Percentiles rank a stretch among this genome's conserved stretches.
Evolutionary conservation across 129 eudicot species (phyloP).

Genomic region (Lactuca saligna): DNA sequence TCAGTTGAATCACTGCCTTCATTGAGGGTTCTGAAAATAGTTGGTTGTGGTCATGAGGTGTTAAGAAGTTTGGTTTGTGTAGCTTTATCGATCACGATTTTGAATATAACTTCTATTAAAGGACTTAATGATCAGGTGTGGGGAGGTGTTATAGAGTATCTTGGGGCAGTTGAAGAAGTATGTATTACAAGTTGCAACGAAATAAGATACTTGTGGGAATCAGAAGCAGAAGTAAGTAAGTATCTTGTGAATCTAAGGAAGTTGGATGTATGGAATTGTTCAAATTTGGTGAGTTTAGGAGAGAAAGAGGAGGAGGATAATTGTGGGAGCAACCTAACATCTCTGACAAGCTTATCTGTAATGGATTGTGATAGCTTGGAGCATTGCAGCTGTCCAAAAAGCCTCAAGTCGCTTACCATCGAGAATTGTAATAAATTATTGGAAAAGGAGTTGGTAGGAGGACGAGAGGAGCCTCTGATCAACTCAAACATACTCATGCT

Average conservation of each 20-base stretch:
- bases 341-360: slow-evolving; percentile 1
- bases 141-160: slow-evolving; percentile 15
- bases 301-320: slow-evolving; percentile 12
- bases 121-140: slow-evolving; percentile 24
- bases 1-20: slow-evolving; percentile 20
- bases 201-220: slow-evolving; percentile 26
- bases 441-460: slow-evolving; percentile 5
- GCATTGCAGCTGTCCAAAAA: slow-evolving; percentile 2
- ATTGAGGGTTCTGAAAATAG: background rate
- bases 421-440: background rate
- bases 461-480: background rate
- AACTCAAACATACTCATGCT: background rate
- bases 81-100: slow-evolving; percentile 7
- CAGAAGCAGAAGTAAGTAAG: slow-evolving; percentile 12
- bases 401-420: background rate
- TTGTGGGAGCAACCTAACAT: slow-evolving; percentile 9
- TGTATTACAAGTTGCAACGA: background rate
- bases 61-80: slow-evolving; percentile 13
- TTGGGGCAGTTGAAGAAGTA: slow-evolving; percentile 13
- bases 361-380: background rate
- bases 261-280: background rate
- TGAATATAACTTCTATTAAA: background rate
- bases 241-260: slow-evolving; percentile 20
- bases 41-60: background rate
- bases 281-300: slow-evolving; percentile 23